phyloP scores from a whole-genome alignment of 1,139 yeast genomes.

The Citeromyces hawaiiensis region DNA sequence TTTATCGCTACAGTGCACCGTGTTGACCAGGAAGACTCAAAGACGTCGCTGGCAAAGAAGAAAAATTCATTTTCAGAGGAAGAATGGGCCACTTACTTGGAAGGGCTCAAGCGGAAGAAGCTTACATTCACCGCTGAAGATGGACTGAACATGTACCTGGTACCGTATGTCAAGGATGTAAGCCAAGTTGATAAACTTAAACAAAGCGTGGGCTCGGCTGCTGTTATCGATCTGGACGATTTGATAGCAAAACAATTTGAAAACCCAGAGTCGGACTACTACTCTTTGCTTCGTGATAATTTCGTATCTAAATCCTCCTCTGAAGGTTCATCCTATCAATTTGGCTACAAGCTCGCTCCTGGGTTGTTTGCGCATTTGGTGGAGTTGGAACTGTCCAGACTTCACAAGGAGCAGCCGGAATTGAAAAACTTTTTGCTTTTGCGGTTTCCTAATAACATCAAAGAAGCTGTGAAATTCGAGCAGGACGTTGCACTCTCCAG shows the following conservation, averaged over 20 bases:
- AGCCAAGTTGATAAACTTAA: conserved; percentile 9
- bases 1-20: conserved; percentile 15
- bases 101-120: conserved; percentile 41
- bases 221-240: conserved; percentile 32
- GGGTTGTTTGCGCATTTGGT: conserved; percentile 48
- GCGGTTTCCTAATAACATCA: conserved; percentile 44
- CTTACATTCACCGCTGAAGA: conserved; percentile 23
- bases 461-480: conserved; percentile 52
- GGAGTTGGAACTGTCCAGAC: conserved; percentile 28
- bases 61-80: conserved; percentile 41
- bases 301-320: conserved; percentile 11
- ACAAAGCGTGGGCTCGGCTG: conserved; percentile 11
- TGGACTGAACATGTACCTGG: conserved; percentile 21
- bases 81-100: conserved; percentile 40
- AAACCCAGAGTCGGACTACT: conserved; percentile 28
- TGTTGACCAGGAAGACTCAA: conserved; percentile 16
- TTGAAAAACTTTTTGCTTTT: conserved; percentile 31
- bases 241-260: conserved; percentile 29
- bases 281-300: conserved; percentile 20
- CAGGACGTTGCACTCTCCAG: conserved; percentile 36
- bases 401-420: conserved; percentile 20
- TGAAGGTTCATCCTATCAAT: conserved; percentile 12
- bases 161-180: conserved; percentile 23
- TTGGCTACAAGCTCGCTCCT: conserved; percentile 30
- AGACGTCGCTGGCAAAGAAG: conserved; percentile 13